Evolutionary conservation across 805 yeast species (phyloP), one percentile per base, ranked within the genome.

Genomic region (Candida manassasensis): DNA sequence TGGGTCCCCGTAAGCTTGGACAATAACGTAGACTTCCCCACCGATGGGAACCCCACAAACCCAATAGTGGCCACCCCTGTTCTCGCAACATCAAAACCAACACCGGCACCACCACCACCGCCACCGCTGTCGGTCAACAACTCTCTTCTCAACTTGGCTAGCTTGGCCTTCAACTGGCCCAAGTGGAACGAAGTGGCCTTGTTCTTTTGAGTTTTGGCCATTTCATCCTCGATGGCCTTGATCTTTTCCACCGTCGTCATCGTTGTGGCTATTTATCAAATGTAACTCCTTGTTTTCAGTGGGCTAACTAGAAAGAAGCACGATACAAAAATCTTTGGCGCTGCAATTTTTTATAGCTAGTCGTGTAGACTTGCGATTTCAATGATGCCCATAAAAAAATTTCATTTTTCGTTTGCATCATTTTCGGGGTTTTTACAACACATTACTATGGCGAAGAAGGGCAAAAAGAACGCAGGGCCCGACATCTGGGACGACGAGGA

Each of bases 51-150:
- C 3, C 99, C 99, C 29, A 93, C 96, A 57, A 89, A 93, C 7
- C 98, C 99, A 35, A 93, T 94, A 6, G 95, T 79, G 3, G 96
- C 97, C 10, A 86, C 96, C 63, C 99, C 99, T 0, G 97, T 90
- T 60, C 96, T 79, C n/a, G 96, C 95, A 29, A 93, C 97, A 67
- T 93, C 99, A 62, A 93, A 93, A 6, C 98, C 98, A 15, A 75
- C 78, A 44, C 97, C 97, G 14, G 77, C 85, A 39, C 93, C 95
- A 40, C 96, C 96, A 22, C 96, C 96, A 14, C 67, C 63, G 11
- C 62, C 50, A 26, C 88, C 75, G 27, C 84, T 71, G 13, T 85
- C 77, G 24, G 68, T 54, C 43, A 93, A 70, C 36, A 93, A 71
- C 56, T 93, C 99, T 57, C 97, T 79, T 69, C 95, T 85, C 49